Base-by-base conservation (phyloP, 495 filamentous ascomycete genomes). In the Hypoxylon subgilvum region DNA sequence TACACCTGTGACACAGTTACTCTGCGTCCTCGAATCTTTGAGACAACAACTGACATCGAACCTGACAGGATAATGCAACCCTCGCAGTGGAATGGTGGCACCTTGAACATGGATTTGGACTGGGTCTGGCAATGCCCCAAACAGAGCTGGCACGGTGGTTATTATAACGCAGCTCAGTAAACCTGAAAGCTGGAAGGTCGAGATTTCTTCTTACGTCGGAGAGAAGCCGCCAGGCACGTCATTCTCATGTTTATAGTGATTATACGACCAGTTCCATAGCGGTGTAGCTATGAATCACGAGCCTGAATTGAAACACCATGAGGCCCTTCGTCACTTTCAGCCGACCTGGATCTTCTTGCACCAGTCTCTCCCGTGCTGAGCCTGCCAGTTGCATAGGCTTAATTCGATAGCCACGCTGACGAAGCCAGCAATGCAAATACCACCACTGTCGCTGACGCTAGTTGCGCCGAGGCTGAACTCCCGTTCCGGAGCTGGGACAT, bases 391-490 rank as follows among this genome's bases (percentile, higher is more conserved):
- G 70, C 94, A 98, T 25, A 98, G 71, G 73, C 79, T 82, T 6
- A 87, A 82, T 75, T 97, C 93, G 74, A 96, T 79, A n/a, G 72
- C 81, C 86, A 96, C 88, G 40, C 90, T 84, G 1, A 97, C 39
- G 35, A 98, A 89, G 0, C 90, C 88, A 1, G 94, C 93, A 19
- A 96, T 80, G 69, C 89, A 96, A 34, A 98, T 95, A 0, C 94
- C 94, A 0, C 76, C 93, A 22, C 88, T 91, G 70, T 98, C 94
- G 70, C 91, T 95, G 32, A 97, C 94, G 36, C 88, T 96, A 13
- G 90, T 91, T 0, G 92, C 94, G 1, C 88, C 86, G 2, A 98
- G 75, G 39, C 88, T 92, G 66, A 96, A 97, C 74, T 98, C 94
- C 13, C 94, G 79, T 35, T 97, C 93, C 28, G 84, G 81, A 5